phyloP scores from a whole-genome alignment of 2,329 filamentous ascomycete genomes.

The Diplodia mutila region DNA sequence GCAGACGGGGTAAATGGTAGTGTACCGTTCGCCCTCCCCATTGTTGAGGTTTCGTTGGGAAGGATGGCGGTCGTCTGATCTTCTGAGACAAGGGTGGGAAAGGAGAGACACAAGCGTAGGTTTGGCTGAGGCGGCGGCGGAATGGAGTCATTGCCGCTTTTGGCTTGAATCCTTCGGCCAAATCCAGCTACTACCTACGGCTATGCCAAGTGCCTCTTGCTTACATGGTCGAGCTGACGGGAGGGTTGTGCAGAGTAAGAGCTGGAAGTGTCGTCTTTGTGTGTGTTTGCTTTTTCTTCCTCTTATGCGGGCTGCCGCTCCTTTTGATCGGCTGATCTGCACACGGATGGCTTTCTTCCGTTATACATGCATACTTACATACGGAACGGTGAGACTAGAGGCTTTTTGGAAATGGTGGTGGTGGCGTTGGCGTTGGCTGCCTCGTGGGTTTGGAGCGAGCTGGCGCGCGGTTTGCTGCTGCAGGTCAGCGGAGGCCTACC shows the following conservation, averaged over 20 bases:
- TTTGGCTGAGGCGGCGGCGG: not conserved
- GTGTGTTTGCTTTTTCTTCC: not conserved
- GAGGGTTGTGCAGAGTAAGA: not conserved
- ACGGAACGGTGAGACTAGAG: not conserved
- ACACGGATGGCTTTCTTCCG: not conserved
- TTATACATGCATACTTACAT: not conserved
- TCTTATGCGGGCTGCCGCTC: not conserved
- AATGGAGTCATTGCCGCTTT: not conserved
- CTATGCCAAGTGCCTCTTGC: too few relatives aligned
- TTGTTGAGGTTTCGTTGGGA: not conserved
- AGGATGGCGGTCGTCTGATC: not conserved
- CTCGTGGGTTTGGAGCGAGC: too few relatives aligned
- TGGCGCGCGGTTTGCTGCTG: too few relatives aligned
- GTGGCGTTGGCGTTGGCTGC: not conserved
- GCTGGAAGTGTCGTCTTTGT: too few relatives aligned
- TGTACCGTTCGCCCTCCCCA: not conserved
- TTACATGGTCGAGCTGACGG: not conserved
- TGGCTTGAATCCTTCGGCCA: not conserved
- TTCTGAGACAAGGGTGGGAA: not conserved
- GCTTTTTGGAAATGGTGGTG: not conserved
- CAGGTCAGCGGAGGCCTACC: too few relatives aligned
- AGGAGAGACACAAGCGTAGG: not conserved
- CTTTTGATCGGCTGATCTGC: not conserved
- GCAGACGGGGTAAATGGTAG: too few relatives aligned
- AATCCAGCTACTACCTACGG: too few relatives aligned